Percentiles rank a stretch among this genome's conserved stretches.
Conservation (phyloP, 305 asterid genomes). For the Andrographis paniculata region DNA sequence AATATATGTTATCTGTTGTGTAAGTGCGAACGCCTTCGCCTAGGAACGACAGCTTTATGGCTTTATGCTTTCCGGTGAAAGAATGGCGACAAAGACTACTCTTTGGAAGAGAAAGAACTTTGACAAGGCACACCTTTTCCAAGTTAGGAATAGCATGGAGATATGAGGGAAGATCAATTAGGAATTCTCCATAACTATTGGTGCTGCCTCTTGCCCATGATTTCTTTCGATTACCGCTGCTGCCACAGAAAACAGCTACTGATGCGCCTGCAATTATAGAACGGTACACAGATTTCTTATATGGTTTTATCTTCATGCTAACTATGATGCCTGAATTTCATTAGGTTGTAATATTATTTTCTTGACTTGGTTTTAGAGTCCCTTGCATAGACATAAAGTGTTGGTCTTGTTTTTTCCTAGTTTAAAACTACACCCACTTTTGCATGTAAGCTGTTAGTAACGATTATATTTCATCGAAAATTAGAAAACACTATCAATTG, state of each 20-base stretch:
- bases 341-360: background rate
- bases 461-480: too few species aligned
- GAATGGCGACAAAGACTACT: conserved; percentile 37
- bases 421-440: too few species aligned
- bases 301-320: background rate
- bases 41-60: conserved; percentile 34
- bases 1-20: conserved; percentile 33
- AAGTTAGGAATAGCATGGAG: conserved; percentile 67
- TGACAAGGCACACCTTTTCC: conserved; percentile 43
- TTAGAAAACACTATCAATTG: too few species aligned
- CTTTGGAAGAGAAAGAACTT: conserved; percentile 47
- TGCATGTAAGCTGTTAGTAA: too few species aligned
- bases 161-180: conserved; percentile 66
- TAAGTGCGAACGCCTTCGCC: conserved; percentile 48
- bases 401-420: background rate
- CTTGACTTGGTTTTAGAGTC: background rate
- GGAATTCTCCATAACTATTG: conserved; percentile 44
- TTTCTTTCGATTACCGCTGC: conserved; percentile 24
- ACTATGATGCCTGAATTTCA: background rate
- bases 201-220: conserved; percentile 47
- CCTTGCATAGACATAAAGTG: background rate
- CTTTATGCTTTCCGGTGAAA: conserved; percentile 37
- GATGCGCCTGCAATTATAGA: conserved; percentile 58
- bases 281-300: background rate
- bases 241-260: conserved; percentile 43